Evolutionary conservation across 768 basidiomycete genomes (phyloP).

Genomic region (Xerocomus brunneocitrinus): DNA sequence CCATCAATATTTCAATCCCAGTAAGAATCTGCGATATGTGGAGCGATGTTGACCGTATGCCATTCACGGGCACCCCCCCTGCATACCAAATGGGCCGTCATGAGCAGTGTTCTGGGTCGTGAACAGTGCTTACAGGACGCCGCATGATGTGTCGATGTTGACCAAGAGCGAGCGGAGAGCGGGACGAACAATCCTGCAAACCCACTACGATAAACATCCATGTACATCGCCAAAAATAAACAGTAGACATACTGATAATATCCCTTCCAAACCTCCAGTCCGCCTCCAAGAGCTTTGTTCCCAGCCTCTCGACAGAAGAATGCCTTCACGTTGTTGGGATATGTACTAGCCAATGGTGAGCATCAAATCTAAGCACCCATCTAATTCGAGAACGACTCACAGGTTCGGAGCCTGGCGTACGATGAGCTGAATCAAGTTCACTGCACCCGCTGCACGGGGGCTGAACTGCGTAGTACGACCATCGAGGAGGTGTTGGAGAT

Average conservation of each 20-base stretch:
- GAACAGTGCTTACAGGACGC: conserved; percentile 36
- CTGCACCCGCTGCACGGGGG: conserved; percentile 32
- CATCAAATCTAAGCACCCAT: not conserved
- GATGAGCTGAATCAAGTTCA: conserved; percentile 47
- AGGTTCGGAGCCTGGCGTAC: conserved; percentile 44
- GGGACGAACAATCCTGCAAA: conserved; percentile 43
- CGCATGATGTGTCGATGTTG: conserved; percentile 44
- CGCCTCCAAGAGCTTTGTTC: conserved; percentile 22
- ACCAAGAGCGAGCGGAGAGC: conserved; percentile 37
- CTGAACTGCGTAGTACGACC: conserved; percentile 23
- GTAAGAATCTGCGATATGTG: no score
- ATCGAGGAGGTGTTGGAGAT: conserved; percentile 23
- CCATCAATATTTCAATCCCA: no score
- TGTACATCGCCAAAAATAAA: not conserved
- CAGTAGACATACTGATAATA: conserved; percentile 44
- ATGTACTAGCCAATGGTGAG: conserved; percentile 28
- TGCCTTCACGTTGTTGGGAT: conserved; percentile 43
- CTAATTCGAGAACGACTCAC: conserved; percentile 27
- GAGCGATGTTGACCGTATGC: no score
- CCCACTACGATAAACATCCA: not conserved
- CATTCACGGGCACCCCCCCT: no score
- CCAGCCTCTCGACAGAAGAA: conserved; percentile 40
- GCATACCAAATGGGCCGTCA: no score
- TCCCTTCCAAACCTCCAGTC: conserved; percentile 44
- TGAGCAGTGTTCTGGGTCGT: not conserved